Evolutionary conservation across 2,329 filamentous ascomycete genomes (phyloP).

Genomic region (Trichocomaceae sp.): DNA sequence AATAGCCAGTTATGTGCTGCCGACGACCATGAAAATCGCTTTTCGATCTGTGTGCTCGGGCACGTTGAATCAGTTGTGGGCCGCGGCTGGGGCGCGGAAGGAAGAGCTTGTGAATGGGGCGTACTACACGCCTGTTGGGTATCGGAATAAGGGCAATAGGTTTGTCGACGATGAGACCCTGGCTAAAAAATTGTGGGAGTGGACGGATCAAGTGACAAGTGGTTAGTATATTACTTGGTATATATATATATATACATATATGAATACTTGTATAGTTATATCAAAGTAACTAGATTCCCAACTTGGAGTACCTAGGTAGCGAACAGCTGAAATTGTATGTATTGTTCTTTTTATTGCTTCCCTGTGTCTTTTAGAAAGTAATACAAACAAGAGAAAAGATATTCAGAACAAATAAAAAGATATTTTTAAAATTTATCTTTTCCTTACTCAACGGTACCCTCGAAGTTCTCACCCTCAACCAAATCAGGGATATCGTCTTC

Average conservation of each 20-base stretch:
- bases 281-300: too few species aligned
- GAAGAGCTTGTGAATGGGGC: slow-evolving; percentile 31
- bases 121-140: slow-evolving; percentile 39
- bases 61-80: slow-evolving; percentile 38
- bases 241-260: too few species aligned
- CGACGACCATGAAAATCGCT: slow-evolving; percentile 18
- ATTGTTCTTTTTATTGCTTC: neutral
- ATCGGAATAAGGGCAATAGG: slow-evolving; percentile 23
- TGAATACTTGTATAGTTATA: too few species aligned
- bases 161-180: slow-evolving; percentile 28
- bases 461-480: slow-evolving; percentile 95
- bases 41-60: slow-evolving; percentile 31
- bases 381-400: neutral
- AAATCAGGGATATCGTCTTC: slow-evolving; percentile 87
- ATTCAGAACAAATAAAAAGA: neutral
- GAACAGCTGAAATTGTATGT: too few species aligned
- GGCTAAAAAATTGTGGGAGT: slow-evolving; percentile 37
- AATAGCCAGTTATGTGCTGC: slow-evolving; percentile 20
- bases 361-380: neutral
- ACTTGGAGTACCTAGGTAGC: too few species aligned
- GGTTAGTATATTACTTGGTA: neutral
- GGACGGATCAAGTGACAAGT: slow-evolving; percentile 29
- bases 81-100: slow-evolving; percentile 29
- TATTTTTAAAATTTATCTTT: neutral
- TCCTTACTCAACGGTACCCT: slow-evolving; percentile 88